phyloP scores from a whole-genome alignment of 805 yeast genomes.

The Soucietia sequanensis region DNA sequence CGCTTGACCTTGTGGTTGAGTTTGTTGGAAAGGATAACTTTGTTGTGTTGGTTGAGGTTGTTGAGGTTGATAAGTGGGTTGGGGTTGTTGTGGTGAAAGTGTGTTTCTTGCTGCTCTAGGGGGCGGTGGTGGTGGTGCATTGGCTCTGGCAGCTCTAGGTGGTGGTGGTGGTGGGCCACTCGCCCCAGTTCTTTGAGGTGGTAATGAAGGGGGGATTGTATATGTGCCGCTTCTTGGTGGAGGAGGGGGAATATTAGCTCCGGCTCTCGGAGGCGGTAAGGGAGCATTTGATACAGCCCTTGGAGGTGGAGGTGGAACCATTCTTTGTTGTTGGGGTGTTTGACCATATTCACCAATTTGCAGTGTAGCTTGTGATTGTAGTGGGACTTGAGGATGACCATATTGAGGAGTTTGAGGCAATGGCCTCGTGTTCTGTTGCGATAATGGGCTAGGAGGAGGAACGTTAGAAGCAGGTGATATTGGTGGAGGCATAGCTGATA shows the following conservation, averaged over 20 bases:
- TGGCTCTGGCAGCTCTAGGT: slow-evolving; percentile 15
- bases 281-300: slow-evolving; percentile 15
- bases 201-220: slow-evolving; percentile 18
- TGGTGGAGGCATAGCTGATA: slow-evolving; percentile 28
- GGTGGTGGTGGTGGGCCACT: slow-evolving; percentile 24
- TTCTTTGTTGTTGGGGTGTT: slow-evolving; percentile 12
- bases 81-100: slow-evolving; percentile 15
- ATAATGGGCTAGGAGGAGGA: slow-evolving; percentile 18
- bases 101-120: slow-evolving; percentile 21
- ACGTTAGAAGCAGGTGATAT: slow-evolving; percentile 18
- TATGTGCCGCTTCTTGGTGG: slow-evolving; percentile 16
- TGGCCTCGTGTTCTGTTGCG: slow-evolving; percentile 2
- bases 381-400: slow-evolving; percentile 1
- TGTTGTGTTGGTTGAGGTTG: slow-evolving; percentile 5
- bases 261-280: slow-evolving; percentile 15
- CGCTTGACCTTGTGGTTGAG: slow-evolving; percentile 13
- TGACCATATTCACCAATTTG: slow-evolving; percentile 16
- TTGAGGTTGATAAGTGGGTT: neutral
- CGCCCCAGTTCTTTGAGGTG: slow-evolving; percentile 13
- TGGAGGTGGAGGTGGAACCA: slow-evolving; percentile 19
- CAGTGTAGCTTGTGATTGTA: slow-evolving; percentile 9
- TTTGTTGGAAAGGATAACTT: slow-evolving; percentile 1
- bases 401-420: slow-evolving; percentile 1
- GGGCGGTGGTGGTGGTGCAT: slow-evolving; percentile 32
- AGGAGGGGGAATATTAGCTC: slow-evolving; percentile 23